Base-by-base conservation (phyloP, 352 stramenopile species). In the Phytophthora cactorum region DNA sequence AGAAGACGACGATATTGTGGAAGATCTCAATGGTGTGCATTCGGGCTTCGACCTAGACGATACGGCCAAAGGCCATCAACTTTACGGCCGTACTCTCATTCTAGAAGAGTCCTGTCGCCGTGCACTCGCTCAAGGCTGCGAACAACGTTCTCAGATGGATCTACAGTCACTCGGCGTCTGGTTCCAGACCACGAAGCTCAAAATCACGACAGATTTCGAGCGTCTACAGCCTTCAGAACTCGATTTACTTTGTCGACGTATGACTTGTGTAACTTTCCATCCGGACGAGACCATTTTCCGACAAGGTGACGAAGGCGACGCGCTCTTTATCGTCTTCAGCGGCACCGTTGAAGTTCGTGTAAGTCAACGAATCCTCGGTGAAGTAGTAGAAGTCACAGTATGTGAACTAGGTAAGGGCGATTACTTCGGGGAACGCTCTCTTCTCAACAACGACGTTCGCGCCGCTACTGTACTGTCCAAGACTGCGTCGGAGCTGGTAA, bases 151-250 rank as follows among this genome's bases (percentile, higher is more conserved):
- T 22, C 72, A 79, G 28, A 70, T 74, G 62, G 85, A 90, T 47
- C 52, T 93, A 0, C 82, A 90, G 46, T 67, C 80, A 31, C 70
- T 93, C n/a, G 73, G 82, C 2, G 81, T 78, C 15, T 93, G 85
- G 85, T 90, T 93, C 60, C 82, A 88, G 63, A 81, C 84, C 29
- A 91, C 81, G 1, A 91, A 91, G 32, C 78, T 91, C 59, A 89
- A 91, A 70, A 86, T 90, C 63, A 77, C 81, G 54, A 91, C 79
- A 0, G 79, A 93, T 62, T 90, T 93, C 51, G 79, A 91, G 52
- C 72, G 70, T 0, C 34, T 93, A 29, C 78, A 90, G 51, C 75
- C 81, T 0, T 72, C 77, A 0, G 82, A 93, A 52, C 75, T 93
- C 0, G 84, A 88, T 29, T 38, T 88, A 51, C 66, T 93, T 0